Evolutionary conservation across 2,329 filamentous ascomycete species (phyloP).

Genomic region (Neonectria neomacrospora): DNA sequence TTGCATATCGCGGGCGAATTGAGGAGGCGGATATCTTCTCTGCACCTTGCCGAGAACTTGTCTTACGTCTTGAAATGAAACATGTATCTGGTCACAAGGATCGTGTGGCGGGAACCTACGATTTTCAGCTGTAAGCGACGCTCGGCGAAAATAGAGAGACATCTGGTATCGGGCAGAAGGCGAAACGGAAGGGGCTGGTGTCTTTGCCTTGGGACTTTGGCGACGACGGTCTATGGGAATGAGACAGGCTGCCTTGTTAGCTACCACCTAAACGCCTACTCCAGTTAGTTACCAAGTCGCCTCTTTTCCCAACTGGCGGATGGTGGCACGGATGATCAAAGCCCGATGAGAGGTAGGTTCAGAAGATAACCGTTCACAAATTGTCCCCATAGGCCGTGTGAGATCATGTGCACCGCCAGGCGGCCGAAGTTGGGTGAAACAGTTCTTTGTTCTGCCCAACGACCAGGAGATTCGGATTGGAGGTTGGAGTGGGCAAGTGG

Average conservation of each 20-base stretch:
- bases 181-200: neutral
- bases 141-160: neutral
- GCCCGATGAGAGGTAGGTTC: neutral
- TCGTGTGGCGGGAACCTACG: neutral
- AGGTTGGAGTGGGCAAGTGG: neutral
- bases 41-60: neutral
- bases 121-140: neutral
- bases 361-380: neutral
- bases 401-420: neutral
- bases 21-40: neutral
- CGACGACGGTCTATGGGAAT: neutral
- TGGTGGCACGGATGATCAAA: neutral
- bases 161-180: neutral
- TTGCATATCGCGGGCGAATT: neutral
- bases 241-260: neutral
- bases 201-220: slow-evolving; percentile 2
- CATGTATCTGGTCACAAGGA: neutral
- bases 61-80: neutral
- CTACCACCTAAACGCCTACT: neutral
- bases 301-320: neutral
- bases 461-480: neutral
- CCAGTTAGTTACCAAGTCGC: neutral
- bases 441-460: neutral
- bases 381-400: neutral
- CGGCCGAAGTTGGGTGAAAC: neutral